A percentile compares a stretch with the other conserved stretches of the same genome.
Evolutionary conservation across 2,329 filamentous ascomycete genomes (phyloP).

Genomic region (Taxawa tesnikishii): DNA sequence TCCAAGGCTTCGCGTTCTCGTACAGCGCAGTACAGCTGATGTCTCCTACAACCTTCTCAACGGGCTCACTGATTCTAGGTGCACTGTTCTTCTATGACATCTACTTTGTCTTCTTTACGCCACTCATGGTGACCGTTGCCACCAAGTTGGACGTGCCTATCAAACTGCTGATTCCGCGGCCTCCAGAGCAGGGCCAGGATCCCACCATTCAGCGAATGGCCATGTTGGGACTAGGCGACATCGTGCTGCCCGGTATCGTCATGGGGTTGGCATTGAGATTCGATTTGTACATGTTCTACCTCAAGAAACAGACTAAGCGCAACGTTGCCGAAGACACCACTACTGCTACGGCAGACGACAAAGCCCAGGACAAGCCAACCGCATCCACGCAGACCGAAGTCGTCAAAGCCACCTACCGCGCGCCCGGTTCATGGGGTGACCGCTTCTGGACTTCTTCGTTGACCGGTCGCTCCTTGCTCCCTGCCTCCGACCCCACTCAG

Average conservation of each 20-base stretch:
- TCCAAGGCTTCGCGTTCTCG: constrained; percentile 77
- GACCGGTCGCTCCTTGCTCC: constrained; percentile 1
- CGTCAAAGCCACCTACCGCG: constrained; percentile 28
- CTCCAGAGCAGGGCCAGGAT: constrained; percentile 34
- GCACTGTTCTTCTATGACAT: constrained; percentile 93
- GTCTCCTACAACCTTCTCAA: constrained; percentile 79
- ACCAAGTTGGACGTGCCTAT: constrained; percentile 84
- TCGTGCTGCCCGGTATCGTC: constrained; percentile 84
- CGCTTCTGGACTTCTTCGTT: constrained; percentile 56
- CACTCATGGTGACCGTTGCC: constrained; percentile 78
- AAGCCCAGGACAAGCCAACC: constrained; percentile 10
- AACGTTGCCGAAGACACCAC: constrained; percentile 18
- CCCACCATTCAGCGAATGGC: constrained; percentile 33
- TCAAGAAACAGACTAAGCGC: constrained; percentile 44
- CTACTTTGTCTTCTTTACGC: constrained; percentile 81
- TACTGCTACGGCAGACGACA: constrained; percentile 14
- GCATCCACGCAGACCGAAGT: constrained; percentile 6
- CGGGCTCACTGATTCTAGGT: constrained; percentile 62
- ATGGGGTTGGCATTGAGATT: constrained; percentile 82
- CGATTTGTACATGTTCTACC: constrained; percentile 76
- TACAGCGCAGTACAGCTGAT: constrained; percentile 73
- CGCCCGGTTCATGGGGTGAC: constrained; percentile 70
- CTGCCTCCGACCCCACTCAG: background rate
- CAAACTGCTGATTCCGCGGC: constrained; percentile 75
- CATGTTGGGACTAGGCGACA: constrained; percentile 89